Base-by-base conservation (phyloP, 176 grass and related monocot species). In the Musa troglodytarum region DNA sequence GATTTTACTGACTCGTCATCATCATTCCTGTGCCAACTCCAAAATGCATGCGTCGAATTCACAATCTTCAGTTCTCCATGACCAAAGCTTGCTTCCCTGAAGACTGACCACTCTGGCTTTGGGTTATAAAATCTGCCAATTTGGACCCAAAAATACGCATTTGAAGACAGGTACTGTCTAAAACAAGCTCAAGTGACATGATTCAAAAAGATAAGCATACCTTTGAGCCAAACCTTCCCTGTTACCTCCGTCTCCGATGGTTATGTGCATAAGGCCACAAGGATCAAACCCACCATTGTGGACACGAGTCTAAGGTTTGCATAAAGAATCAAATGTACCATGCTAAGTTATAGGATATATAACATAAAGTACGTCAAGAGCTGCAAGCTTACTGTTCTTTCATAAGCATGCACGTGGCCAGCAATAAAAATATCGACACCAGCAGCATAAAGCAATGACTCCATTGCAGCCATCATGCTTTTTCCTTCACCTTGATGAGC, bases 21-120 rank as follows among this genome's bases (percentile, higher is more conserved):
- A 49, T 93, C 90, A 70, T 98, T 98, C 77, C 90, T 85, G 74
- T 98, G 94, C 94, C 94, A 98, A 55, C 88, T 93, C 94, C 94
- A 98, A 70, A 85, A 87, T 29, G 94, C 86, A 80, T 98, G 90
- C 0, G 83, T 93, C 6, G 85, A 84, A 68, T 93, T 98, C 34
- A 93, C 12, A 1, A 98, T 84, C 79, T 82, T 86, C 1, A 98
- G 85, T 59, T 98, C 88, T 0, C 94, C 94, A 23, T 98, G 94
- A 51, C 94, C 94, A 23, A 98, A 98, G 78, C 94, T 98, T 19
- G 94, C 90, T 90, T 98, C 94, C 57, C 90, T 85, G 79, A 98
- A 98, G 25, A 93, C 88, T 5, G 90, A 98, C 94, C 94, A 98
- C n/a, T 67, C 75, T 49, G 94, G 94, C 79, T 93, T 98, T 0